Evolutionary conservation across 495 filamentous ascomycete species (phyloP), one percentile per base, ranked within the genome.

Genomic region (Penicillium ucsense): DNA sequence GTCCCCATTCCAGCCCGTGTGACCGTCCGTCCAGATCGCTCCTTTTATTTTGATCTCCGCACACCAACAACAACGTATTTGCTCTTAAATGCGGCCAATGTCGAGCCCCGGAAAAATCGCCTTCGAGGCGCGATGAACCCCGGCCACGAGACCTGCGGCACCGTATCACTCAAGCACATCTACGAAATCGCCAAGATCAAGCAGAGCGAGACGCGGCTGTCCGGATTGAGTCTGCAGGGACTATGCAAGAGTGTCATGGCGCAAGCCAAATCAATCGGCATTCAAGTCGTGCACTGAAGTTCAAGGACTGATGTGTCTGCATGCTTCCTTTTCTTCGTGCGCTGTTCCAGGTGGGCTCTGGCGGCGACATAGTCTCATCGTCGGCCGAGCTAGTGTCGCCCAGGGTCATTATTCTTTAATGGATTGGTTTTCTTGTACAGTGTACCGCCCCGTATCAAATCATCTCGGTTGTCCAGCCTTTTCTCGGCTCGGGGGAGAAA

Each of bases 121-220:
- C 65, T 87, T 46, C 85, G 83, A 55, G 92, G 89, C 7, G 84
- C 88, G 3, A 82, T 78, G 68, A 80, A 79, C 31, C 83, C 86
- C 8, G 86, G 85, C n/a, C 79, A 84, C 48, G 88, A 92, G 57
- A 79, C 67, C 34, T 79, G 89, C 36, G 92, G 94, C 46, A 79
- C 77, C 9, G 76, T 97, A 36, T 89, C 85, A 49, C 72, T 99
- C 58, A 99, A 99, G 74, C 92, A 99, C 69, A 70, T 99, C 41
- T 96, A 91, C 62, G 91, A 97, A 74, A 99, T 99, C 65, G 92
- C 92, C 58, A 85, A 86, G 73, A 94, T 97, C 67, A 99, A 99
- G 76, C 80, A 88, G 50, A 70, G 76, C 46, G 92, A 98, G 71
- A 71, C 82, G 45, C 73, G 92, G 46, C 71, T 97, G 54, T 86